A percentile compares a stretch with the other conserved stretches of the same genome.
Conservation (phyloP, 2,329 filamentous ascomycete genomes). For the Diaporthe amygdali region DNA sequence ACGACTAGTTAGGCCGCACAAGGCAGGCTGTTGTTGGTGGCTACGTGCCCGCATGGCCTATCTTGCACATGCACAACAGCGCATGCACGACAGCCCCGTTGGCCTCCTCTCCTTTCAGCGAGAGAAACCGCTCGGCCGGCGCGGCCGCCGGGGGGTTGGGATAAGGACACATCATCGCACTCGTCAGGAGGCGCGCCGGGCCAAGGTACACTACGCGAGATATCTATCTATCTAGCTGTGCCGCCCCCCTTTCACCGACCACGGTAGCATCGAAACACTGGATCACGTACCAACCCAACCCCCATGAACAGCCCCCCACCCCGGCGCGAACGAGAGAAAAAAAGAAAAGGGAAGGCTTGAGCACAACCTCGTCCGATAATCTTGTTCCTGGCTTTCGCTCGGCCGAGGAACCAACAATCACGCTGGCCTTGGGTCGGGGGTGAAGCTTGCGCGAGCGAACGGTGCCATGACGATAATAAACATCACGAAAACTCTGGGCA, state of each 20-base stretch:
- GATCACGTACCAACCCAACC: constrained; percentile 1
- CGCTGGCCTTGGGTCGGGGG: neutral
- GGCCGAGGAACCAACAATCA: neutral
- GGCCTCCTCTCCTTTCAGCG: neutral
- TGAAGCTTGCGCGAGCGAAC: neutral
- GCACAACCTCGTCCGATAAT: neutral
- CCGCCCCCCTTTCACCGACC: constrained; percentile 5
- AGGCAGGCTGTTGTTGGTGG: neutral
- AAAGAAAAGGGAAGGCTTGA: neutral
- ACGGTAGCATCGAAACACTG: constrained; percentile 4
- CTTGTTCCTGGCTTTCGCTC: neutral
- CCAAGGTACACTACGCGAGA: constrained; percentile 2
- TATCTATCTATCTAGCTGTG: neutral
- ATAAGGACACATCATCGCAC: neutral
- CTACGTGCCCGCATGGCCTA: neutral
- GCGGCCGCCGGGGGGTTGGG: neutral
- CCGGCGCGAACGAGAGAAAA: neutral
- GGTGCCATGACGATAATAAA: neutral
- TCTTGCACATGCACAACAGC: neutral
- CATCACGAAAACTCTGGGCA: neutral
- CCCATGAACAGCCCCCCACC: neutral
- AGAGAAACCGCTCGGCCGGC: neutral
- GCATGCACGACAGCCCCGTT: too few relatives aligned
- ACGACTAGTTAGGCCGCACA: constrained; percentile 40
- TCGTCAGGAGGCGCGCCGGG: constrained; percentile 25